Evolutionary conservation across 495 filamentous ascomycete genomes (phyloP).

Genomic region (Penicillium canescens): DNA sequence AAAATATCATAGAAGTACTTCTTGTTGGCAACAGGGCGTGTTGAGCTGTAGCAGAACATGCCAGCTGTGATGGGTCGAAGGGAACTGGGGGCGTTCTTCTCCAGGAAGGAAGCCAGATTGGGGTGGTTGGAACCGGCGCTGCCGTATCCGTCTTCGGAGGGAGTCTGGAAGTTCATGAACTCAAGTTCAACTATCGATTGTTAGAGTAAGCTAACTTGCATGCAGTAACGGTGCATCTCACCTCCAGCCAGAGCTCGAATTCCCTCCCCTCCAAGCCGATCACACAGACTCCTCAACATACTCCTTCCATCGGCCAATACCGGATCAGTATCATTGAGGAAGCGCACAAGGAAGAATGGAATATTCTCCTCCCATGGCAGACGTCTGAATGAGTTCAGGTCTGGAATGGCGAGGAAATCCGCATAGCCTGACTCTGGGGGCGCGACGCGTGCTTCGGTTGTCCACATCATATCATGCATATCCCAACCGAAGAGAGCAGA

Average conservation of each 20-base stretch:
- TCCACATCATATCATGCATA: conserved; percentile 89
- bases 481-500: conserved; percentile 96
- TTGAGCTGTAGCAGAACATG: conserved; percentile 92
- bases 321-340: conserved; percentile 55
- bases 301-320: conserved; percentile 76
- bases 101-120: conserved; percentile 67
- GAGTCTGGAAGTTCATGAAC: conserved; percentile 85
- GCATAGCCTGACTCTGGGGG: conserved; percentile 85
- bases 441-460: conserved; percentile 75
- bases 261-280: conserved; percentile 59
- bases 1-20: conserved; percentile 91
- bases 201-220: neutral
- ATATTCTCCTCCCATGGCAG: conserved; percentile 90
- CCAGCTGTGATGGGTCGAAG: conserved; percentile 79
- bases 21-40: conserved; percentile 80
- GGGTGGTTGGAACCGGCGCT: conserved; percentile 50
- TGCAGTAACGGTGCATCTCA: conserved; percentile 28
- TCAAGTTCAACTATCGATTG: conserved; percentile 75
- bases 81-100: conserved; percentile 61
- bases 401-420: conserved; percentile 78
- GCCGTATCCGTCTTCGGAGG: conserved; percentile 42
- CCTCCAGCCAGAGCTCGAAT: conserved; percentile 83
- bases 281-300: conserved; percentile 63
- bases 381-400: conserved; percentile 72
- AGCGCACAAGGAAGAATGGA: conserved; percentile 88